Evolutionary conservation across 768 basidiomycete species (phyloP).

Genomic region (Crucibulum laeve): DNA sequence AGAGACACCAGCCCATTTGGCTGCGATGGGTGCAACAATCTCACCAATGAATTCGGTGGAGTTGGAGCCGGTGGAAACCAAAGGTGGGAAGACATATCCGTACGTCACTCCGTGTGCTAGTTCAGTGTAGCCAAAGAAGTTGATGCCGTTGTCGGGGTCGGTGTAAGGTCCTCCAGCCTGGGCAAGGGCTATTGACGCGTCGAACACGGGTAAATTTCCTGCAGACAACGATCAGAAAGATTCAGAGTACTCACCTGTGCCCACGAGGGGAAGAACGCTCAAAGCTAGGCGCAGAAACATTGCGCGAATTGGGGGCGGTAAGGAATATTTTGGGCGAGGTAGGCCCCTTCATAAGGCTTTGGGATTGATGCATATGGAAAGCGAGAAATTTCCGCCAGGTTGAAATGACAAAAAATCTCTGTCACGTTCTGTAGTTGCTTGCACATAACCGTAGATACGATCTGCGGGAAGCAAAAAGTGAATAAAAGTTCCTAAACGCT

Average conservation of each 20-base stretch:
- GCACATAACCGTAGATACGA: not conserved
- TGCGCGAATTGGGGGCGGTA: constrained; percentile 2
- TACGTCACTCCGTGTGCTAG: constrained; percentile 36
- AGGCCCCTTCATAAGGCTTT: not conserved
- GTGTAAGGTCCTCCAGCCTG: constrained; percentile 40
- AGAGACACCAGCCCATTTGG: constrained; percentile 53
- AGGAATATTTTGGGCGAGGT: not conserved
- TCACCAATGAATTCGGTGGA: constrained; percentile 59
- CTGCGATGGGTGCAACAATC: constrained; percentile 50
- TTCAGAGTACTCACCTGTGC: constrained; percentile 26
- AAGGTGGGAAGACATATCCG: constrained; percentile 51
- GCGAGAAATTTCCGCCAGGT: not conserved
- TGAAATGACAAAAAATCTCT: not conserved
- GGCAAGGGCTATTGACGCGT: constrained; percentile 28
- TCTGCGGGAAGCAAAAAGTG: constrained; percentile 7
- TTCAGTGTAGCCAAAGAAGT: constrained; percentile 43
- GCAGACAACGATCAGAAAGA: too few relatives aligned
- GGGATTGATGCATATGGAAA: too few relatives aligned
- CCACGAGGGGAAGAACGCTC: constrained; percentile 33
- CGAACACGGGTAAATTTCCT: not conserved
- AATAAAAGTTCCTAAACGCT: constrained; percentile 1
- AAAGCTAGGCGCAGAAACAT: constrained; percentile 31
- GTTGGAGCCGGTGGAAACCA: constrained; percentile 29
- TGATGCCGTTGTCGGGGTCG: constrained; percentile 53
- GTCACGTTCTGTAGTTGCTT: too few relatives aligned